Conservation (phyloP, 352 stramenopile species). For the Phytophthora constricta region DNA sequence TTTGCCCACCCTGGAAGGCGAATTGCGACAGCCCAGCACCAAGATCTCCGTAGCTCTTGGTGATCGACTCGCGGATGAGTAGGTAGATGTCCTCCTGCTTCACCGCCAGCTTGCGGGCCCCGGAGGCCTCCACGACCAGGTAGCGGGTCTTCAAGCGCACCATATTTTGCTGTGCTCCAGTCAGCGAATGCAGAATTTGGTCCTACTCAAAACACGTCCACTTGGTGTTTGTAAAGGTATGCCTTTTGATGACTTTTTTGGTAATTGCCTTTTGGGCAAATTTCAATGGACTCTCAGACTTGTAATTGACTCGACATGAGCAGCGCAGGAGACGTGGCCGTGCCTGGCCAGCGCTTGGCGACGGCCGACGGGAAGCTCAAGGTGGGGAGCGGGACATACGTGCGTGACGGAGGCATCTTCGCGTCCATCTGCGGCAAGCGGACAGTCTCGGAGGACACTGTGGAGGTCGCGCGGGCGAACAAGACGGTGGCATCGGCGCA, state of each 20-base stretch:
- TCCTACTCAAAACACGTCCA: neutral
- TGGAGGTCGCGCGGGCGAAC: slow-evolving; percentile 53
- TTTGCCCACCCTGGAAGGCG: slow-evolving; percentile 76
- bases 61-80: slow-evolving; percentile 70
- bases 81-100: slow-evolving; percentile 66
- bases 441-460: slow-evolving; percentile 43
- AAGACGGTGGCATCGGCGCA: slow-evolving; percentile 74
- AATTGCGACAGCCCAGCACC: slow-evolving; percentile 71
- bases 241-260: neutral
- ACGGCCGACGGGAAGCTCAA: slow-evolving; percentile 42
- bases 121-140: slow-evolving; percentile 66
- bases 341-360: slow-evolving; percentile 67
- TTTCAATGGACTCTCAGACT: slow-evolving; percentile 21
- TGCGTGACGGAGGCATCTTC: slow-evolving; percentile 68
- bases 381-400: slow-evolving; percentile 60
- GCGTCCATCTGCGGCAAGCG: slow-evolving; percentile 70
- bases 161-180: slow-evolving; percentile 34
- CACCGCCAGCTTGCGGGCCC: slow-evolving; percentile 49
- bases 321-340: slow-evolving; percentile 39
- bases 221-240: neutral
- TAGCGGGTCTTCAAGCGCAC: slow-evolving; percentile 84
- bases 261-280: slow-evolving; percentile 6
- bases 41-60: slow-evolving; percentile 73
- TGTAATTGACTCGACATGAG: slow-evolving; percentile 36
- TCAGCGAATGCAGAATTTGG: neutral